Evolutionary conservation across 139 green algal genomes (phyloP), one percentile per base, ranked within the genome.

Genomic region (Ettlia oleoabundans): DNA sequence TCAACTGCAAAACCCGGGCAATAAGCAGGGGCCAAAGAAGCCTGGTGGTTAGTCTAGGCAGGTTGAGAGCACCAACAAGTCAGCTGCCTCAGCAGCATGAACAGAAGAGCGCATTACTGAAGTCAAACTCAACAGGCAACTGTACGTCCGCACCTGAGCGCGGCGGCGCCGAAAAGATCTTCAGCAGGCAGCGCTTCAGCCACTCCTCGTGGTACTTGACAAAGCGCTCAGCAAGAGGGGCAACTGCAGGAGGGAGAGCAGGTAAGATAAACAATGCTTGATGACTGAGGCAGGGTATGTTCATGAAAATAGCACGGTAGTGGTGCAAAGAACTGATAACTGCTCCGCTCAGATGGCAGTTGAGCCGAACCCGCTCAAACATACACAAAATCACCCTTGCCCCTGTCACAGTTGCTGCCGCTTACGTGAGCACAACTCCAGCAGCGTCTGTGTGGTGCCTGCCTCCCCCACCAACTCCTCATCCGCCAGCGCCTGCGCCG

Each of bases 131-230:
- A 19, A 43, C 9, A 10, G 30, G 10, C 62, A 26, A n/a, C 64
- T 40, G 1, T 33, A 1, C 5, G 2, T 9, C 53, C 62, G 22
- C 40, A 82, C 81, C 71, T 58, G 82, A 53, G 63, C 85, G 74
- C 24, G 83, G 78, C 73, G 74, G 68, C 58, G 63, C 58, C 61
- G 80, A 71, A 72, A 91, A 91, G 61, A 91, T 87, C 24, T 65
- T 38, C 28, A 90, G 78, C 69, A 89, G 78, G 41, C 72, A 89
- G 76, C 85, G 84, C 83, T 82, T 85, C 28, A 95, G 82, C 80
- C 89, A 89, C 28, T 90, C 87, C 19, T 95, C 91, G n/a, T 93
- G 87, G 86, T 94, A 95, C 6, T 62, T 77, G 28, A 68, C 74
- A 71, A 88, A 93, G 0, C 53, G 72, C 38, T 81, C 58, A 2